Percentiles rank a stretch among this genome's conserved stretches.
Conservation (phyloP, 2,329 filamentous ascomycete species). For the Paracorniculantispora psalliotae region DNA sequence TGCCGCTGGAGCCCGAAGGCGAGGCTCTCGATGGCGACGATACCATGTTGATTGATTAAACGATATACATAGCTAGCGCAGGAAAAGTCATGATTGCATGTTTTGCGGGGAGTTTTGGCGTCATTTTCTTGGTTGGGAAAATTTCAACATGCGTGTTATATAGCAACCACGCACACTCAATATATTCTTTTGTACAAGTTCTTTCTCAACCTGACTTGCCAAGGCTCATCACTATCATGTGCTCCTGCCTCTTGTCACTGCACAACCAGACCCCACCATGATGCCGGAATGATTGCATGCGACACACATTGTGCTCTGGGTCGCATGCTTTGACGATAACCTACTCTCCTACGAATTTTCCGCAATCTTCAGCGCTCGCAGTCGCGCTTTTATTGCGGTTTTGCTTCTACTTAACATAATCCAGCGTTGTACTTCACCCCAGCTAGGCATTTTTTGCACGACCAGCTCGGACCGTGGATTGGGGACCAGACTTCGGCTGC, state of each 20-base stretch:
- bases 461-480: background rate
- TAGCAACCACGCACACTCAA: background rate
- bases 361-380: background rate
- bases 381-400: background rate
- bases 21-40: constrained; percentile 70
- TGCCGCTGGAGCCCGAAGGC: constrained; percentile 54
- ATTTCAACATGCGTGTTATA: background rate
- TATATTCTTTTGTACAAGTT: constrained; percentile 5
- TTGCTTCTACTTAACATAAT: background rate
- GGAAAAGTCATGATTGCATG: constrained; percentile 13
- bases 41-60: constrained; percentile 73
- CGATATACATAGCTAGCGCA: background rate
- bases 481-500: background rate
- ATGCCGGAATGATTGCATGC: background rate
- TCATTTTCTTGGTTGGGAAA: constrained; percentile 1
- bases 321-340: background rate
- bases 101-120: constrained; percentile 15
- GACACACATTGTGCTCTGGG: background rate
- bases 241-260: background rate
- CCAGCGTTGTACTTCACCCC: background rate
- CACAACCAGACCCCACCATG: background rate
- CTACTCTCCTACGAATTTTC: background rate
- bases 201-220: background rate
- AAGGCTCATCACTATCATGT: background rate
- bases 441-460: background rate